Base-by-base conservation (phyloP, 2,329 filamentous ascomycete species). In the Penicillium freii region DNA sequence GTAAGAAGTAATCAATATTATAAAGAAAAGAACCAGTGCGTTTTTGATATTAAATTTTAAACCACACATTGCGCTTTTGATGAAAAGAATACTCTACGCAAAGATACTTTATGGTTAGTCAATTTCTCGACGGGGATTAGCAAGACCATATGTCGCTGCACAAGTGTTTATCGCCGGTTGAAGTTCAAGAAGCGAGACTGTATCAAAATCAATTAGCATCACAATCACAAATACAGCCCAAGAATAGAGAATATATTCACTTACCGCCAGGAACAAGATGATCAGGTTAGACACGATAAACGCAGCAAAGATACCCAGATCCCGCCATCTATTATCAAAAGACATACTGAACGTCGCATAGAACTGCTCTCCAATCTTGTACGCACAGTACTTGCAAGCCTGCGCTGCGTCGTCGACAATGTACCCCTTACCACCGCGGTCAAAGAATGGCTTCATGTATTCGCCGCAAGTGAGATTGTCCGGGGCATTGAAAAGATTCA, bases 371-470 rank as follows among this genome's bases (percentile, higher is more conserved):
- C 91, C 92, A 13, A 90, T 77, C 60, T 83, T 86, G 77, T 86
- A 95, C 0, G 91, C 89, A 69, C 92, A 96, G 77, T 95, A 96
- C 67, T 88, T 78, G 76, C 92, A 96, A 23, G 80, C 75, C 46
- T 77, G 82, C 0, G 88, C 90, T 1, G 80, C 78, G 63, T 89
- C 87, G 66, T 86, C 78, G 38, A 84, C 79, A 3, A 96, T 71
- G 65, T 95, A 95, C 0, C 91, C 91, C 0, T 83, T 70, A 0
- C 87, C 88, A n/a, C 89, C 87, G 3, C 67, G 67, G 3, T 78
- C 76, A 69, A 94, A 92, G 76, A 90, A 95, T 1, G 80, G 66
- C 42, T 74, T 62, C 87, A 92, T 91, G 77, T 95, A 95, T 21
- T 86, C 81, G 36, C 87, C 89, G 69, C 91, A 95, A 1, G 81